phyloP scores from a whole-genome alignment of 1,284 basidiomycete genomes.

The Lentinus polychrous region DNA sequence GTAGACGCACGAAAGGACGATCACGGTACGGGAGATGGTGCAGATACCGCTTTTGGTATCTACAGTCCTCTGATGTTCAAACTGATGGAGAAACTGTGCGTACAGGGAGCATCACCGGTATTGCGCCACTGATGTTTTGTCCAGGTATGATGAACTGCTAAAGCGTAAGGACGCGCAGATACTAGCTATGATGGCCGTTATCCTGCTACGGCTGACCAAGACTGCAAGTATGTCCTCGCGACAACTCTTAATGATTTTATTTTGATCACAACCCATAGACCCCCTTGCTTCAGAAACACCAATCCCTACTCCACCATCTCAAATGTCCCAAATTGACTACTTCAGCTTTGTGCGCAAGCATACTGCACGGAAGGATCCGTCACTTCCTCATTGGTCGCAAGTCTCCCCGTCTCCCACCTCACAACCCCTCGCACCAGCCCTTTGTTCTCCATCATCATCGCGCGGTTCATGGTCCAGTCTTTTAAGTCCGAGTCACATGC shows the following conservation, averaged over 20 bases:
- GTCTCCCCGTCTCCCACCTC: slow-evolving; percentile 29
- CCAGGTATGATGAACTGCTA: slow-evolving; percentile 60
- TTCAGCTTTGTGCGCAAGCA: slow-evolving; percentile 11
- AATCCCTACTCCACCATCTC: slow-evolving; percentile 3
- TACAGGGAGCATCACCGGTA: background rate
- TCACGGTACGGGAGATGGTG: background rate
- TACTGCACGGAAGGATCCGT: slow-evolving; percentile 12
- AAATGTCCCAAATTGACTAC: slow-evolving; percentile 8
- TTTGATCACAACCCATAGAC: too few species aligned
- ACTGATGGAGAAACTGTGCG: slow-evolving; percentile 25
- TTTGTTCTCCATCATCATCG: slow-evolving; percentile 47
- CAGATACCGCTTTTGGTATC: background rate
- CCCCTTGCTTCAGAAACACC: background rate
- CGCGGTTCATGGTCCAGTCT: slow-evolving; percentile 72
- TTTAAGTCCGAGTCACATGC: slow-evolving; percentile 55
- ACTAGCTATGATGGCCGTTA: slow-evolving; percentile 69
- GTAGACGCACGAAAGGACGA: slow-evolving; percentile 8
- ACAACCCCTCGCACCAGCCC: slow-evolving; percentile 24
- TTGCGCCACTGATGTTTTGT: slow-evolving; percentile 1
- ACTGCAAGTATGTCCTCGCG: slow-evolving; percentile 21
- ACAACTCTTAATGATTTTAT: too few species aligned
- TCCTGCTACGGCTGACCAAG: slow-evolving; percentile 40
- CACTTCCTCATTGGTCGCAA: slow-evolving; percentile 34
- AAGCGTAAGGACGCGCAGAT: slow-evolving; percentile 72
- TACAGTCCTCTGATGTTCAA: slow-evolving; percentile 12